Conservation (phyloP, 345 rosid species). For the Arabis hirsuta region DNA sequence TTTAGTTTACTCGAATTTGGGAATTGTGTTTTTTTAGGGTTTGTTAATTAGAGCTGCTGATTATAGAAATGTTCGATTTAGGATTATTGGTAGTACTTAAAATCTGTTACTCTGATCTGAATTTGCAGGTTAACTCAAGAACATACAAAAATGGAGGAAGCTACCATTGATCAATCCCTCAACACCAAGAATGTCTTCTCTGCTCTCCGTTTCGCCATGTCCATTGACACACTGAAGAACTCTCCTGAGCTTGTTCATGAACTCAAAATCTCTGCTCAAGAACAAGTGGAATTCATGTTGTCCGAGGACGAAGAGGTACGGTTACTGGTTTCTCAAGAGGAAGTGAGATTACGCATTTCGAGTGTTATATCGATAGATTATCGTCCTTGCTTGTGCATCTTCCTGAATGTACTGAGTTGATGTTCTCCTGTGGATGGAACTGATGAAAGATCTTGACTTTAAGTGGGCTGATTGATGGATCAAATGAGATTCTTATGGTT, state of each 20-base stretch:
- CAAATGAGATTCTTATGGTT: constrained; percentile 53
- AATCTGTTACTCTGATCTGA: constrained; percentile 4
- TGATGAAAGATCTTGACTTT: constrained; percentile 81
- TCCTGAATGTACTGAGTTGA: constrained; percentile 47
- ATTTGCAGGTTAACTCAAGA: constrained; percentile 39
- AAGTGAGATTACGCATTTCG: constrained; percentile 67
- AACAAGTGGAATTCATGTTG: constrained; percentile 90
- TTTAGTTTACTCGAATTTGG: background rate
- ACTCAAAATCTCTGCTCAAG: constrained; percentile 83
- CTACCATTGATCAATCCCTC: constrained; percentile 43
- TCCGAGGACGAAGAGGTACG: constrained; percentile 66
- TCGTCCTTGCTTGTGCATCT: constrained; percentile 54
- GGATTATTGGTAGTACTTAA: background rate
- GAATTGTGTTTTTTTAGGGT: constrained; percentile 1
- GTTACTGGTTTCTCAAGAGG: constrained; percentile 62
- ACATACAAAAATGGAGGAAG: constrained; percentile 59
- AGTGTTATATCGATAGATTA: constrained; percentile 52
- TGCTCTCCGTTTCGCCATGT: constrained; percentile 79
- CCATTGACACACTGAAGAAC: constrained; percentile 51
- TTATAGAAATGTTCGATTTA: constrained; percentile 2
- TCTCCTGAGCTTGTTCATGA: constrained; percentile 63
- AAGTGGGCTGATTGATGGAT: constrained; percentile 60
- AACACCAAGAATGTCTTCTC: constrained; percentile 73
- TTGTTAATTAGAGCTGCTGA: background rate
- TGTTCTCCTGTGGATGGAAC: constrained; percentile 62